Evolutionary conservation across 2,329 filamentous ascomycete genomes (phyloP), one percentile per base, ranked within the genome.

Genomic region (Allantophomopsis cytisporea): DNA sequence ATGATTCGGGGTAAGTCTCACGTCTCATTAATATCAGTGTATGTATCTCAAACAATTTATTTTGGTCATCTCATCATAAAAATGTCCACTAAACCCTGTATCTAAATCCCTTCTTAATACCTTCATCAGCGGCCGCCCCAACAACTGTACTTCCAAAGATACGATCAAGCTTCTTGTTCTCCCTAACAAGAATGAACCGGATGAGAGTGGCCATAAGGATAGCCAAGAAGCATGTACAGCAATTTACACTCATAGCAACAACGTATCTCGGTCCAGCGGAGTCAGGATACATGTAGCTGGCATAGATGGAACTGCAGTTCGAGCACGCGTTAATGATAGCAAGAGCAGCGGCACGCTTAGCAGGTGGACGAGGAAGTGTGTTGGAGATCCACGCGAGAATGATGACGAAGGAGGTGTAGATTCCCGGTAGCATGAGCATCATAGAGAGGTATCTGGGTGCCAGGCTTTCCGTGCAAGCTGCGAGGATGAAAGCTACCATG

Each of bases 291-390:
- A 83, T 71, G 49, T 81, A 82, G 41, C 65, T 69, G 1, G 76
- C 75, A 51, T 80, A 87, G 46, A 88, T 87, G 36, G 69, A 76
- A 33, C 73, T 73, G 10, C 69, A 66, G 54, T 88, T 86, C 14
- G 70, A 73, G 8, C 84, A 66, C 2, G 78, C 77, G 52, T 89
- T 89, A 58, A 88, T 84, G 44, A 80, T 76, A 7, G 82, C 83
- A 5, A 89, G 56, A 0, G 80, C 81, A 0, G 80, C 74, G 2
- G 77, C 76, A 41, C 55, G 41, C 39, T 58, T 58, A 0, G 82
- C 76, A 0, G 82, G 80, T 3, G 84, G 83, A 5, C 83, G 72
- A 0, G 83, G 82, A 38, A 89, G 67, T 1, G 77, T 80, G 53
- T 82, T 84, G 36, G 71, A 76, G 46, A 88, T 85, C 83, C 83